A percentile compares a stretch with the other conserved stretches of the same genome.
Evolutionary conservation across 2,329 filamentous ascomycete species (phyloP).

Genomic region (Sclerotinia sclerotiorum): DNA sequence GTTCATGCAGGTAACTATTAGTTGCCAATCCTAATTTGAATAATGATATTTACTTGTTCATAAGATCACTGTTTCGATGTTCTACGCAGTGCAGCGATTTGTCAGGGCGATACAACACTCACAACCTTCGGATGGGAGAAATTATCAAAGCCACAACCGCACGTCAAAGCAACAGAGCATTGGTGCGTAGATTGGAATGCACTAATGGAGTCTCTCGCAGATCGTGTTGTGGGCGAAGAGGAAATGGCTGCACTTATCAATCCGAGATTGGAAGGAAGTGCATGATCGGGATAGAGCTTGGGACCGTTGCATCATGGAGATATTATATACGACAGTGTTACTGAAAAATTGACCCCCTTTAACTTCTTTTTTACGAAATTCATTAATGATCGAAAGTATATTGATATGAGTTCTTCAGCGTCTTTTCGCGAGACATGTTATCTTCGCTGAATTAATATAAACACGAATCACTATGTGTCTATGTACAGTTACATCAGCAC

Average conservation of each 20-base stretch:
- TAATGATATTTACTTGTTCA: not conserved
- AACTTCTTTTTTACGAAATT: not conserved
- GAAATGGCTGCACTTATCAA: slow-evolving; percentile 19
- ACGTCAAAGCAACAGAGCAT: slow-evolving; percentile 10
- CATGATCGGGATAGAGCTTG: not conserved
- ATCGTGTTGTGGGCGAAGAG: slow-evolving; percentile 5
- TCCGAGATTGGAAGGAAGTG: not conserved
- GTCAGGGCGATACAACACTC: slow-evolving; percentile 18
- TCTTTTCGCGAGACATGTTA: not conserved
- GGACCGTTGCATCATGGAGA: not conserved
- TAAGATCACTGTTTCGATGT: slow-evolving; percentile 19
- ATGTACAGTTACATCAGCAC: not conserved
- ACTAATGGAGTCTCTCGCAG: not conserved
- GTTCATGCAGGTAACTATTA: slow-evolving; percentile 1
- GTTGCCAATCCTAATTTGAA: too few relatives aligned
- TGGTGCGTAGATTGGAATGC: slow-evolving; percentile 3
- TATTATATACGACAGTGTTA: not conserved
- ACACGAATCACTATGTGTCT: not conserved
- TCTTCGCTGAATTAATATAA: not conserved
- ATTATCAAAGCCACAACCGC: slow-evolving; percentile 10
- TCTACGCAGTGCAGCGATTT: slow-evolving; percentile 16
- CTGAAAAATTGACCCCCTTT: not conserved
- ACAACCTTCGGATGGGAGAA: slow-evolving; percentile 17
- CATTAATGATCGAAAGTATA: not conserved
- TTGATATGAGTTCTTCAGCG: not conserved